phyloP scores from a whole-genome alignment of 2,329 filamentous ascomycete genomes.

The Cordyceps fumosorosea region DNA sequence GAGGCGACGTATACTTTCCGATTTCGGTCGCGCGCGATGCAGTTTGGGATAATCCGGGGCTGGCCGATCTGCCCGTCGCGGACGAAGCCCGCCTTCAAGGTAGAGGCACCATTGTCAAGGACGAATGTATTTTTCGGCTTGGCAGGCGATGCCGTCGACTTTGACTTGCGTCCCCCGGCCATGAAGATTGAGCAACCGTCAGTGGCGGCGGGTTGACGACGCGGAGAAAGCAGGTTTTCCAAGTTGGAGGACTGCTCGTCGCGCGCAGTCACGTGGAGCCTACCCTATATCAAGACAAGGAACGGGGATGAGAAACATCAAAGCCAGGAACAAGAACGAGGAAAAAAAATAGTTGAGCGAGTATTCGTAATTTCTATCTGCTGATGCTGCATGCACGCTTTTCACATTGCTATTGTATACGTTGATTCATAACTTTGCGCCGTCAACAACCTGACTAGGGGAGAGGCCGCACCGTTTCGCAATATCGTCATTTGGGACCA shows the following conservation, averaged over 20 bases:
- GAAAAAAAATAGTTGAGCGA: background rate
- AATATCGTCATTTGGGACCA: constrained; percentile 26
- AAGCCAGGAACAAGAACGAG: too few relatives aligned
- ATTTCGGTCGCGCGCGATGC: constrained; percentile 75
- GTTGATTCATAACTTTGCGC: background rate
- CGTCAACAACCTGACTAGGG: background rate
- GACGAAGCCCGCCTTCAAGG: constrained; percentile 82
- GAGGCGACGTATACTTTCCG: constrained; percentile 73
- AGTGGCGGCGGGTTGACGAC: background rate
- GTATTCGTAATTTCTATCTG: background rate
- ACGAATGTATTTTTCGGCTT: constrained; percentile 66
- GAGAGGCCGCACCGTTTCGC: constrained; percentile 19
- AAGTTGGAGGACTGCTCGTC: background rate
- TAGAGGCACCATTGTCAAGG: constrained; percentile 88
- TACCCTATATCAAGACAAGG: background rate
- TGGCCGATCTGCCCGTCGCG: constrained; percentile 36
- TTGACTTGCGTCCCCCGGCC: constrained; percentile 46
- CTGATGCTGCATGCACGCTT: background rate
- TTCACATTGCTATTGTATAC: background rate
- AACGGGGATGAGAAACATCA: background rate
- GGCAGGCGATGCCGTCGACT: constrained; percentile 38
- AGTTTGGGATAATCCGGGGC: constrained; percentile 80
- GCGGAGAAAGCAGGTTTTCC: background rate
- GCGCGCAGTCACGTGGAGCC: background rate
- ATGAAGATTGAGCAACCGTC: constrained; percentile 20